Evolutionary conservation across 2,329 filamentous ascomycete species (phyloP).

Genomic region (Botrytis sinoallii): DNA sequence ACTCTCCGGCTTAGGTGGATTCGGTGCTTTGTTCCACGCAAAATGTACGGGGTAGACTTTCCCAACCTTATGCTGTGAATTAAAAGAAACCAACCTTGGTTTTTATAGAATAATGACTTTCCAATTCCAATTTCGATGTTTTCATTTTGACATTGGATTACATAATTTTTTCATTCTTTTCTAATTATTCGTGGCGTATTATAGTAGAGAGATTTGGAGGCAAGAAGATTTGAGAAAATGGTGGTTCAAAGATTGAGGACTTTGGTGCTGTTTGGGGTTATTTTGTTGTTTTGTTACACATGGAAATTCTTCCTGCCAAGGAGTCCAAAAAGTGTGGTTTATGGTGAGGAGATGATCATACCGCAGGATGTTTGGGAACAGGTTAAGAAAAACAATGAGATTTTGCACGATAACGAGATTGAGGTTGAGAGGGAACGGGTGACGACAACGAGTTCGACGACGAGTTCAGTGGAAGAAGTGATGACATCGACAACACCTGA

Average conservation of each 20-base stretch:
- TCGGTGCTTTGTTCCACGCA: not conserved
- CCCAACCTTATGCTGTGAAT: not conserved
- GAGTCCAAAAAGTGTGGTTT: not conserved
- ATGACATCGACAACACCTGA: not conserved
- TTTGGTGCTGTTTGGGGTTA: not conserved
- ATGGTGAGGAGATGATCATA: not conserved
- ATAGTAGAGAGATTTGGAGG: not conserved
- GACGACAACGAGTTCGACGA: not conserved
- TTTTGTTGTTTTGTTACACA: not conserved
- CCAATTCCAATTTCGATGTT: not conserved
- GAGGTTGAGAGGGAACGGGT: not conserved
- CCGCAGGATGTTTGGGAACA: not conserved
- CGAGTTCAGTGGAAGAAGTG: not conserved
- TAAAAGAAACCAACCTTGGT: not conserved
- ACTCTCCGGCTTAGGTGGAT: not conserved
- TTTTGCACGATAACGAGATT: not conserved
- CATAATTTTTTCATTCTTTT: not conserved
- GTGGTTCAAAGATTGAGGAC: not conserved
- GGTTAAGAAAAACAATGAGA: not conserved
- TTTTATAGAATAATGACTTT: not conserved
- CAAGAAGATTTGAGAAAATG: not conserved
- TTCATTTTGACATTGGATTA: not conserved
- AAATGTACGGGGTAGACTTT: not conserved
- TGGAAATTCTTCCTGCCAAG: conserved; percentile 4
- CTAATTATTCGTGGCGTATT: not conserved